Evolutionary conservation across 441 rosid genomes (phyloP).

Genomic region (Erodium moschatum): DNA sequence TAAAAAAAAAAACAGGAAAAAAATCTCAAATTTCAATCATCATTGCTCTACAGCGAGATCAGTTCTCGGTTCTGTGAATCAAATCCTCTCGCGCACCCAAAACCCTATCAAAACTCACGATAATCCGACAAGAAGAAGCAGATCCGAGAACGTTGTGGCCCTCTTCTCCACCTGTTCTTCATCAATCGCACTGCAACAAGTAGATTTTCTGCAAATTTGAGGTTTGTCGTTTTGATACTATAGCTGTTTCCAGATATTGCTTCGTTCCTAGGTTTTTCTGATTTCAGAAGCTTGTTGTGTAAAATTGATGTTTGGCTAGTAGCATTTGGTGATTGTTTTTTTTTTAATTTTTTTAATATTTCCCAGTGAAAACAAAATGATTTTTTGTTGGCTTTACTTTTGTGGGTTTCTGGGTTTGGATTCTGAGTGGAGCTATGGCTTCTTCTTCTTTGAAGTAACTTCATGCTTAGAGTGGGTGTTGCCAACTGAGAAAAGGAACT

Average conservation of each 20-base stretch:
- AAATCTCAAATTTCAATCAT: neutral
- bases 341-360: too few species aligned
- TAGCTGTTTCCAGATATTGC: neutral
- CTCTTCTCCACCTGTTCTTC: neutral
- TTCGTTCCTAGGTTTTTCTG: neutral
- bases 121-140: neutral
- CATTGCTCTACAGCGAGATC: neutral
- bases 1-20: neutral
- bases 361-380: too few species aligned
- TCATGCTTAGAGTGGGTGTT: neutral
- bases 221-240: neutral
- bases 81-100: neutral
- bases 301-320: neutral
- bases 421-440: neutral
- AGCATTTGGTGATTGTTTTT: neutral
- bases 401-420: neutral
- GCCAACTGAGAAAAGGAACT: too few species aligned
- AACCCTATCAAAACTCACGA: neutral
- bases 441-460: neutral
- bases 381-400: neutral
- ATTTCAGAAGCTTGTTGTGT: too few species aligned
- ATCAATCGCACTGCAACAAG: neutral
- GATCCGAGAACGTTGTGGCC: neutral
- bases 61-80: neutral
- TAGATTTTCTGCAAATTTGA: neutral